phyloP scores from a whole-genome alignment of 169 alveolate genomes.

The Cryptosporidium tyzzeri region DNA sequence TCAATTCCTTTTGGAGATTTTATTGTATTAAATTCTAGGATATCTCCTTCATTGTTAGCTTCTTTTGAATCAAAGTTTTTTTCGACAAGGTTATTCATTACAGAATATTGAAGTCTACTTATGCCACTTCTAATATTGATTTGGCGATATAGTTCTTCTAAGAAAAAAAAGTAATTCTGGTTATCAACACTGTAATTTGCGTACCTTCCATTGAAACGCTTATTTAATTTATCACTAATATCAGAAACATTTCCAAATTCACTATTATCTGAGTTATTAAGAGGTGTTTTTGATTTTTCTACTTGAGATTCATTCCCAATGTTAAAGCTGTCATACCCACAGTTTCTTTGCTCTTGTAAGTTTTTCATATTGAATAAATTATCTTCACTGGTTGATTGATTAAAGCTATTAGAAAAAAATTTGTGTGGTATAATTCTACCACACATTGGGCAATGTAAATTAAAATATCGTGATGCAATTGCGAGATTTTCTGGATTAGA shows the following conservation, averaged over 20 bases:
- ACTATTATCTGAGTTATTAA: not conserved
- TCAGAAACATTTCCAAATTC: not conserved
- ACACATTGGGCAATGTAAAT: conserved; percentile 74
- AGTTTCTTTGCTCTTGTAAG: not conserved
- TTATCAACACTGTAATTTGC: conserved; percentile 34
- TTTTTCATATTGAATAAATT: not conserved
- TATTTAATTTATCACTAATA: not conserved
- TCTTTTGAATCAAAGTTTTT: not conserved
- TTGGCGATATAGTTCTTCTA: conserved; percentile 64
- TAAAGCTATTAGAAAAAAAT: conserved; percentile 7
- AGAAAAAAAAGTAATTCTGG: conserved; percentile 59
- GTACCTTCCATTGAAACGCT: not conserved
- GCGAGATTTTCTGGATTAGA: not conserved
- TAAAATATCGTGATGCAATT: conserved; percentile 35
- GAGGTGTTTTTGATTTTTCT: not conserved
- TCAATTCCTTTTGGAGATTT: conserved; percentile 23
- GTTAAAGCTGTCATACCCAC: not conserved
- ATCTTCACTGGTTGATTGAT: not conserved
- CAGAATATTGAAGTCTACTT: conserved; percentile 14
- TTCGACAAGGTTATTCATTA: conserved; percentile 2
- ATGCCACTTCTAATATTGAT: conserved; percentile 47
- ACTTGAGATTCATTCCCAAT: not conserved
- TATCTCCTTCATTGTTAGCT: not conserved
- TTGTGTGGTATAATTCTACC: conserved; percentile 70
- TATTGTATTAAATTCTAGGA: conserved; percentile 19